A percentile compares a stretch with the other conserved stretches of the same genome.
Evolutionary conservation across 2,329 filamentous ascomycete genomes (phyloP).

Genomic region (Arachnomyces sp.): DNA sequence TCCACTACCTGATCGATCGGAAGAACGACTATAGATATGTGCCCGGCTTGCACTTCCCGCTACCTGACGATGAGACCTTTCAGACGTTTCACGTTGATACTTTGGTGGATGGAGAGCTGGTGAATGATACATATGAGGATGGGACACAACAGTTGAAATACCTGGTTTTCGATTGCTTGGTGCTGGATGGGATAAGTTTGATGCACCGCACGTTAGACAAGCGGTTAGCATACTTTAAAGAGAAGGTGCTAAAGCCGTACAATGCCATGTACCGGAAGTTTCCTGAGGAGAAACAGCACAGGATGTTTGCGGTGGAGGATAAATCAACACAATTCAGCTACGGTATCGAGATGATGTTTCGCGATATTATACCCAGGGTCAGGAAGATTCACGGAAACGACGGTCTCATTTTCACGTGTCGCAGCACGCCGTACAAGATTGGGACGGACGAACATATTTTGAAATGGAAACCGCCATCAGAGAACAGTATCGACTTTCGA

Average conservation of each 20-base stretch:
- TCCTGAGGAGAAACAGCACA: conserved; percentile 59
- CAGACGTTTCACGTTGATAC: conserved; percentile 68
- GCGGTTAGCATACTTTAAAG: conserved; percentile 75
- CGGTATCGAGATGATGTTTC: conserved; percentile 86
- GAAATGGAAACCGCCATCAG: conserved; percentile 93
- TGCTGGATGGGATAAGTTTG: conserved; percentile 66
- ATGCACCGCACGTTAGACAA: conserved; percentile 79
- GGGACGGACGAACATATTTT: conserved; percentile 90
- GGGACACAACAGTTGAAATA: conserved; percentile 67
- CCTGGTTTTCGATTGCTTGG: conserved; percentile 87
- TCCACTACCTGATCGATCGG: conserved; percentile 90
- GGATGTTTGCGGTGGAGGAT: conserved; percentile 74
- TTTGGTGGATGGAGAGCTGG: conserved; percentile 85
- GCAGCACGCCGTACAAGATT: conserved; percentile 72
- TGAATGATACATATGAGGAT: conserved; percentile 66
- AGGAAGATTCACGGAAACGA: conserved; percentile 77
- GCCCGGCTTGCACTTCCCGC: conserved; percentile 70
- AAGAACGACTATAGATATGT: conserved; percentile 96
- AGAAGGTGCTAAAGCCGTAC: conserved; percentile 70
- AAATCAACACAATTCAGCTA: conserved; percentile 88
- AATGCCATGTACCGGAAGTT: conserved; percentile 64
- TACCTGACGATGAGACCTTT: conserved; percentile 51
- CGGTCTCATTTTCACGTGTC: conserved; percentile 95
- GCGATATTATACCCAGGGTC: conserved; percentile 69
- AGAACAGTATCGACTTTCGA: conserved; percentile 92